Conservation (phyloP, 2,329 filamentous ascomycete species). For the Pseudogymnoascus sp. region DNA sequence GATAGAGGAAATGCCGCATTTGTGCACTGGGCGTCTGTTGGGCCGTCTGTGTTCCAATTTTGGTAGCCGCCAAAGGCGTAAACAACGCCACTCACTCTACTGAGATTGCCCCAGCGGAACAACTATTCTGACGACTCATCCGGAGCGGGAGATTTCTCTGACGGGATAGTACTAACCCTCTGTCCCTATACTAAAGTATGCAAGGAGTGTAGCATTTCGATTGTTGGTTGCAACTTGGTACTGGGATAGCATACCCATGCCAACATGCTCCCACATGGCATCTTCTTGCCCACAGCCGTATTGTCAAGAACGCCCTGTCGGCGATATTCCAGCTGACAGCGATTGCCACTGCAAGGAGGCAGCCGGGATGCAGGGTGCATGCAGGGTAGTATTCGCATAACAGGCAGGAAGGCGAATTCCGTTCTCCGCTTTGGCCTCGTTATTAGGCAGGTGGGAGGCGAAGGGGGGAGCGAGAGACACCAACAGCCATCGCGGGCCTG, state of each 20-base stretch:
- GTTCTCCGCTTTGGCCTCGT: not conserved
- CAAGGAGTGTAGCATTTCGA: not conserved
- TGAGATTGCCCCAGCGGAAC: not conserved
- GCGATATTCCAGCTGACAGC: not conserved
- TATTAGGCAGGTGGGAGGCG: conserved; percentile 3
- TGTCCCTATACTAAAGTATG: not conserved
- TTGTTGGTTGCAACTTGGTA: not conserved
- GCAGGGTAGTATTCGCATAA: not conserved
- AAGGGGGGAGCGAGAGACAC: not conserved
- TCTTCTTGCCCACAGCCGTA: not conserved
- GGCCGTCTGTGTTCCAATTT: not conserved
- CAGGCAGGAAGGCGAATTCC: not conserved
- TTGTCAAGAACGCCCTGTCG: not conserved
- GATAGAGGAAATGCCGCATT: not conserved
- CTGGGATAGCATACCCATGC: not conserved
- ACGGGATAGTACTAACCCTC: not conserved
- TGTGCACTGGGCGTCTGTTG: not conserved
- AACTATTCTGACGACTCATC: not conserved
- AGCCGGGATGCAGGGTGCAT: not conserved
- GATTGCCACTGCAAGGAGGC: not conserved
- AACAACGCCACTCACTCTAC: not conserved
- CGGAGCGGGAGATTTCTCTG: not conserved
- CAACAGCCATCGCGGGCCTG: not conserved
- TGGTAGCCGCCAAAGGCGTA: not conserved
- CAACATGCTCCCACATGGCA: not conserved